A percentile compares a stretch with the other conserved stretches of the same genome.
Conservation (phyloP, 2,329 filamentous ascomycete species). For the Lachnellula arida region DNA sequence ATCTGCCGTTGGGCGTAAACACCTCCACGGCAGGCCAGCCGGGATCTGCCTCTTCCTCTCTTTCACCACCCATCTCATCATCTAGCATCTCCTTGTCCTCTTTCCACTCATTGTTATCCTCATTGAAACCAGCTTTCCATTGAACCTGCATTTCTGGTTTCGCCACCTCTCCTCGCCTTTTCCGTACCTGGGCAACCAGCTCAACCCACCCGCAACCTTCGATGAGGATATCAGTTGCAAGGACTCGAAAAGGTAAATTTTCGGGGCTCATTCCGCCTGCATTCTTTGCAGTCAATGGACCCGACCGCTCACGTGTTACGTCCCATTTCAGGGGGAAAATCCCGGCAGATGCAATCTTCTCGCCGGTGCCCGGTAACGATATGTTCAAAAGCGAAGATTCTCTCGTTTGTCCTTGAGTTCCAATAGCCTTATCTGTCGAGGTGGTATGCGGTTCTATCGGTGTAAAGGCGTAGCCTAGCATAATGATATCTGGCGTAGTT, state of each 20-base stretch:
- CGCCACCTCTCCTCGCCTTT: conserved; percentile 37
- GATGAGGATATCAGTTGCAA: conserved; percentile 79
- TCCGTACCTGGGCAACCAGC: conserved; percentile 74
- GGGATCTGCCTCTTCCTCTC: conserved; percentile 24
- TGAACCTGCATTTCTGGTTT: neutral
- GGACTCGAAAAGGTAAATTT: conserved; percentile 70
- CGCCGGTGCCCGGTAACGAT: conserved; percentile 50
- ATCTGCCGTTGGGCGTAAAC: conserved; percentile 79
- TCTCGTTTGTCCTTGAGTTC: conserved; percentile 61
- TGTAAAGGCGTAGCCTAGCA: conserved; percentile 84
- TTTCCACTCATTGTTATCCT: neutral
- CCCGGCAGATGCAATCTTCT: conserved; percentile 65
- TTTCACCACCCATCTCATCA: conserved; percentile 11
- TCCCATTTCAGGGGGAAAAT: conserved; percentile 72
- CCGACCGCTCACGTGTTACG: conserved; percentile 74
- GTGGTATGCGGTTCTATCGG: conserved; percentile 74
- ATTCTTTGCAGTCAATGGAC: conserved; percentile 61
- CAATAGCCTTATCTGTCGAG: conserved; percentile 71
- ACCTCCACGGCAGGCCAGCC: conserved; percentile 74
- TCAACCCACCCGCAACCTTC: conserved; percentile 95
- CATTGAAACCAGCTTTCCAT: neutral
- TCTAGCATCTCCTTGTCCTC: conserved; percentile 2
- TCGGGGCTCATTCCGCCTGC: conserved; percentile 62
- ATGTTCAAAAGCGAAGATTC: conserved; percentile 60
- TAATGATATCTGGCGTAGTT: conserved; percentile 54